Conservation (phyloP, 371 early-diverging fungal species). For the Mortierella sp. region DNA sequence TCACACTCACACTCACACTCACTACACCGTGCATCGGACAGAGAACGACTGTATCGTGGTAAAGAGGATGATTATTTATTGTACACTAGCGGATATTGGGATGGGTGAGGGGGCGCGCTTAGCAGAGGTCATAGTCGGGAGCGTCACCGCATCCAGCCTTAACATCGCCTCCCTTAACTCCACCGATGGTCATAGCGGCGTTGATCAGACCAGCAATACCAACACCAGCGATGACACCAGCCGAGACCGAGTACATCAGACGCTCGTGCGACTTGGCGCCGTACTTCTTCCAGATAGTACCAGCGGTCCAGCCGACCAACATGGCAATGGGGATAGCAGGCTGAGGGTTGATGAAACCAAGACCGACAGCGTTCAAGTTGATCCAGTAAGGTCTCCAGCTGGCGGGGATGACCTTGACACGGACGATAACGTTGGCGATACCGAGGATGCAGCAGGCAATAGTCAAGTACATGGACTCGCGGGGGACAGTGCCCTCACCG, state of each 20-base stretch:
- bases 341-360: conserved; percentile 71
- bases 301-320: conserved; percentile 65
- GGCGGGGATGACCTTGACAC: conserved; percentile 61
- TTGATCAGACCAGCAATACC: conserved; percentile 75
- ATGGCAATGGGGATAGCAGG: conserved; percentile 68
- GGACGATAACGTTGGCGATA: conserved; percentile 60
- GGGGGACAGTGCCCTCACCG: conserved; percentile 40
- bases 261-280: conserved; percentile 55
- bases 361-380: conserved; percentile 74
- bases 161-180: conserved; percentile 14
- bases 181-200: conserved; percentile 65
- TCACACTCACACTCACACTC: too few relatives aligned
- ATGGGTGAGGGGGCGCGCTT: background rate
- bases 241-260: conserved; percentile 68
- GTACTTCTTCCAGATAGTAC: conserved; percentile 64
- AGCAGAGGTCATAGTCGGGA: background rate
- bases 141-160: conserved; percentile 16
- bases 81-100: too few relatives aligned
- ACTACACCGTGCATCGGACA: too few relatives aligned
- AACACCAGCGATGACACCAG: conserved; percentile 80
- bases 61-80: too few relatives aligned
- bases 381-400: conserved; percentile 64
- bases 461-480: conserved; percentile 24
- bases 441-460: conserved; percentile 54
- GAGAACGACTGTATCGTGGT: too few relatives aligned